Evolutionary conservation across 176 grass and related monocot species (phyloP), one percentile per base, ranked within the genome.

Genomic region (Luzula sylvatica): DNA sequence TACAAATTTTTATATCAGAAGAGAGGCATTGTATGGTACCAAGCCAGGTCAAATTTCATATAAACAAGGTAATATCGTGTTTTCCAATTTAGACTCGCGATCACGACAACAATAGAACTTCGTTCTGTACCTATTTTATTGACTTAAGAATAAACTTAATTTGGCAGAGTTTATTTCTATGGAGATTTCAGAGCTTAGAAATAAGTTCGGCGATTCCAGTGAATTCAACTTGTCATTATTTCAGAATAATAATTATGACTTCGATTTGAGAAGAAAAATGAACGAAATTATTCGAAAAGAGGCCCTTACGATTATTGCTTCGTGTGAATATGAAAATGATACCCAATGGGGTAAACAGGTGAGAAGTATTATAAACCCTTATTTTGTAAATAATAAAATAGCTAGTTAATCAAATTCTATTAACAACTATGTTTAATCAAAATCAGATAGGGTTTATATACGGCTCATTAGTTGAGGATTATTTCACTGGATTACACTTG

Each of bases 401-500:
- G 8, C 24, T 17, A 27, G 22, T 61, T 15, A 11, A 42, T 29
- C 26, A 5, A 51, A 22, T 35, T 35, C n/a, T 35, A 35, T 35
- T 4, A 35, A 35, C 30, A 35, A 35, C 5, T 35, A 7, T 35
- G 9, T 35, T 35, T 35, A 7, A 4, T 35, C 30, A 35, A 35
- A 35, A 38, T 26, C 61, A 79, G 75, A 55, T 75, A 2, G 81
- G 87, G 1, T 93, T 82, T 71, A 15, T 84, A 43, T 86, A 93
- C 40, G 64, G 75, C 19, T 75, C 73, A 17, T 53, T 86, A 4
- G 52, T 81, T 0, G 87, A 81, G 71, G 81, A 93, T 67, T 78
- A 68, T 66, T 77, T 78, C 74, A 93, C 87, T 25, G 81, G 81
- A 22, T 93, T 55, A 35, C 74, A 78, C 46, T 55, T 93, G 26